Percentiles rank a stretch among this genome's conserved stretches.
Conservation (phyloP, 768 basidiomycete genomes). For the Mycena crocata region DNA sequence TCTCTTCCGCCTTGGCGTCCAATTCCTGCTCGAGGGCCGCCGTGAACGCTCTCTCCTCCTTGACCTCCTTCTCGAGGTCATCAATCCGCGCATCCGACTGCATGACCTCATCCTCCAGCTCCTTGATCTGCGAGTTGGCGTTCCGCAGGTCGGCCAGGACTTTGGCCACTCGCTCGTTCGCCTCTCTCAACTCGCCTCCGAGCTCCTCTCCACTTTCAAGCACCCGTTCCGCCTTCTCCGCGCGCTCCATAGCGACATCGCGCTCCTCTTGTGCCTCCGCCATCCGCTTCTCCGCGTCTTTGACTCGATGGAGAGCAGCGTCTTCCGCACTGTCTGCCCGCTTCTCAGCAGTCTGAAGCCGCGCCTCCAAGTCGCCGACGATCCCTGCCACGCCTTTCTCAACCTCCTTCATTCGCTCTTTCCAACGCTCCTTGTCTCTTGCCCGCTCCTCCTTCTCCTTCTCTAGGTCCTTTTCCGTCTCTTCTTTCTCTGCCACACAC, state of each 20-base stretch:
- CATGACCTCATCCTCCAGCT: constrained; percentile 71
- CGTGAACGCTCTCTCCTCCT: constrained; percentile 61
- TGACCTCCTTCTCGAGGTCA: constrained; percentile 67
- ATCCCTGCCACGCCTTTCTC: constrained; percentile 77
- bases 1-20: constrained; percentile 49
- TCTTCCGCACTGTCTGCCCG: constrained; percentile 54
- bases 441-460: constrained; percentile 68
- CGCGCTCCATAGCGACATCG: constrained; percentile 67
- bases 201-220: constrained; percentile 76
- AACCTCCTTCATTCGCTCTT: constrained; percentile 76
- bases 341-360: constrained; percentile 63
- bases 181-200: constrained; percentile 73
- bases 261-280: constrained; percentile 61
- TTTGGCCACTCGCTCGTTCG: constrained; percentile 68
- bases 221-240: constrained; percentile 71
- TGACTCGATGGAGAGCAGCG: constrained; percentile 48
- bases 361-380: constrained; percentile 71
- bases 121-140: constrained; percentile 68
- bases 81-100: constrained; percentile 63
- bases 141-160: constrained; percentile 70
- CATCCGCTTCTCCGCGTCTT: constrained; percentile 60
- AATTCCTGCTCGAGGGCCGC: constrained; percentile 60
- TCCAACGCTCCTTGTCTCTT: constrained; percentile 77
- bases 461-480: constrained; percentile 58
- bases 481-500: constrained; percentile 59